Conservation (phyloP, 1,284 basidiomycete species). For the Puccinia novopanici region DNA sequence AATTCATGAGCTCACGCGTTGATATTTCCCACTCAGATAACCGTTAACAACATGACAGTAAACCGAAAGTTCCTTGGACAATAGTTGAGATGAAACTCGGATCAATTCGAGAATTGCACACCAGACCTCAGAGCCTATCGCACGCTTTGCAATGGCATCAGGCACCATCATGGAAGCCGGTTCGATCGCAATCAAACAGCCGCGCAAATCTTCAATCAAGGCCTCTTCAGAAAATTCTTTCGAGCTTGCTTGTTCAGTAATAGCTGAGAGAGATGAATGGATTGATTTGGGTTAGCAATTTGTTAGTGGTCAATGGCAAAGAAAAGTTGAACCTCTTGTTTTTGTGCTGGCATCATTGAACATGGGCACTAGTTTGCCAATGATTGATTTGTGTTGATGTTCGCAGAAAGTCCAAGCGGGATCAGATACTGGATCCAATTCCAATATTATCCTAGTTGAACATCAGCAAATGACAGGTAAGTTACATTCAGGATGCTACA, state of each 20-base stretch:
- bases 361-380: conserved; percentile 73
- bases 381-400: conserved; percentile 81
- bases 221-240: conserved; percentile 53
- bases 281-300: conserved; percentile 57
- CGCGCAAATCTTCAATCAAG: conserved; percentile 53
- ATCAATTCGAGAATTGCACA: conserved; percentile 70
- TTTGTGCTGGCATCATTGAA: conserved; percentile 66
- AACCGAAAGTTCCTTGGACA: conserved; percentile 71
- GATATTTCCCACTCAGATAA: conserved; percentile 87
- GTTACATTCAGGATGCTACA: neutral
- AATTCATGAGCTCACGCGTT: conserved; percentile 65
- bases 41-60: conserved; percentile 91
- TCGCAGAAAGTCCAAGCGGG: conserved; percentile 94
- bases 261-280: conserved; percentile 68
- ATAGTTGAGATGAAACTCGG: conserved; percentile 63
- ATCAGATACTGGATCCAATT: conserved; percentile 77
- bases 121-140: conserved; percentile 75
- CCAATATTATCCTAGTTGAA: conserved; percentile 64
- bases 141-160: conserved; percentile 63
- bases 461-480: conserved; percentile 3
- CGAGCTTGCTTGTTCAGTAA: conserved; percentile 59
- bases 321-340: conserved; percentile 65
- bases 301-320: conserved; percentile 16
- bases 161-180: conserved; percentile 52
- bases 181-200: conserved; percentile 49